Conservation (phyloP, 2,329 filamentous ascomycete species). For the Elsinoe arachidis region DNA sequence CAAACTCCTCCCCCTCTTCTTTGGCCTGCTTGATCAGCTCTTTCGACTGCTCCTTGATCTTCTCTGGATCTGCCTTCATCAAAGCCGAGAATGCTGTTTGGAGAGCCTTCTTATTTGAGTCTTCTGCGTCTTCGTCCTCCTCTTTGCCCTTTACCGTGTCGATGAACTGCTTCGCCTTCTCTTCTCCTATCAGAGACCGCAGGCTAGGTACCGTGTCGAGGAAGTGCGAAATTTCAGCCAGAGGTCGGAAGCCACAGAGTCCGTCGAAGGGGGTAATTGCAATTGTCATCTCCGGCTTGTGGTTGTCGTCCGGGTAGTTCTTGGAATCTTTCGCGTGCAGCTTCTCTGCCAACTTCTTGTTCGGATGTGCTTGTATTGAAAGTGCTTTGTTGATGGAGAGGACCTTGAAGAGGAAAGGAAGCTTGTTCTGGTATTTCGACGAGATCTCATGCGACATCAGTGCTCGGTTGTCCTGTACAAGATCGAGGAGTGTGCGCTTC, state of each 20-base stretch:
- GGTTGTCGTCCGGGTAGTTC: constrained; percentile 98
- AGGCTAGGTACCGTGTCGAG: constrained; percentile 53
- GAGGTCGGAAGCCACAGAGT: constrained; percentile 85
- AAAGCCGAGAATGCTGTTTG: constrained; percentile 66
- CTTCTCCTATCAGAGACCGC: constrained; percentile 39
- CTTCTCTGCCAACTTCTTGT: constrained; percentile 70
- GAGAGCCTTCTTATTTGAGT: constrained; percentile 66
- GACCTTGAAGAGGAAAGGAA: constrained; percentile 97
- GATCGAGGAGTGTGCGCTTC: constrained; percentile 74
- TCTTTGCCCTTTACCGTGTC: constrained; percentile 44
- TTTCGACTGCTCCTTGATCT: constrained; percentile 56
- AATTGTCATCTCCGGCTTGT: constrained; percentile 99
- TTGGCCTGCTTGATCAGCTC: constrained; percentile 64
- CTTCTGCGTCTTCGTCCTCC: constrained; percentile 36
- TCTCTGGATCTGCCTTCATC: constrained; percentile 66
- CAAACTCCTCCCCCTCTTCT: constrained; percentile 62
- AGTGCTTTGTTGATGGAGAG: constrained; percentile 92
- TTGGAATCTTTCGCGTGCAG: constrained; percentile 78
- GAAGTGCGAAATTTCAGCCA: constrained; percentile 81
- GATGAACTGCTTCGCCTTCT: constrained; percentile 39
- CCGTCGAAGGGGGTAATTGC: constrained; percentile 94
- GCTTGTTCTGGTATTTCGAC: constrained; percentile 66
- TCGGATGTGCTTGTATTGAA: constrained; percentile 81
- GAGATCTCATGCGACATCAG: constrained; percentile 67
- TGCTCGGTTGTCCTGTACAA: constrained; percentile 77